Evolutionary conservation across 2,329 filamentous ascomycete genomes (phyloP).

Genomic region (Fonsecaea multimorphosa): DNA sequence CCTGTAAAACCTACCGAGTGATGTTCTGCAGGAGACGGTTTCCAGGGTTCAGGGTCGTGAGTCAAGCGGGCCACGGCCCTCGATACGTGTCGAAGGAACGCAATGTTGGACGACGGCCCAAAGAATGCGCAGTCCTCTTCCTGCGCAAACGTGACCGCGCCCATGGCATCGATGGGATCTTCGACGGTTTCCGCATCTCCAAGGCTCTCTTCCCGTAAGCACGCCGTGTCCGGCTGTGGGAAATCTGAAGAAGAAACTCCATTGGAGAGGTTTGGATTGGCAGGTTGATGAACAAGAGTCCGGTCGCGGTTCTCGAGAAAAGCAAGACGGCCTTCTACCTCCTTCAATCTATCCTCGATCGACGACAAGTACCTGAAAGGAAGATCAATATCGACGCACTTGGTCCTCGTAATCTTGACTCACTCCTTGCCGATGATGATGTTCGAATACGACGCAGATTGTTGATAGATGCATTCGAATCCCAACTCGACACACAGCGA

Average conservation of each 20-base stretch:
- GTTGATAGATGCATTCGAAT: constrained; percentile 51
- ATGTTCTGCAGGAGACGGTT: constrained; percentile 10
- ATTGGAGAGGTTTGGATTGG: constrained; percentile 1
- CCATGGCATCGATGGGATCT: constrained; percentile 43
- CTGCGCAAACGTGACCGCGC: constrained; percentile 42
- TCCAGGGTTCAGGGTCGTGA: constrained; percentile 12
- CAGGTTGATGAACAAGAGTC: not conserved
- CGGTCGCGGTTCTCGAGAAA: constrained; percentile 11
- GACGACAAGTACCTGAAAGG: constrained; percentile 15
- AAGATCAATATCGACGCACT: not conserved
- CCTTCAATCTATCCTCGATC: constrained; percentile 19
- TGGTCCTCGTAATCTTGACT: not conserved
- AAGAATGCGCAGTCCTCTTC: constrained; percentile 47
- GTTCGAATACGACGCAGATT: constrained; percentile 13
- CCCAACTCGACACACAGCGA: constrained; percentile 49
- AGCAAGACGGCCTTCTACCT: constrained; percentile 24
- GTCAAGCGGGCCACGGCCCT: constrained; percentile 40
- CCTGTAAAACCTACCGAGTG: constrained; percentile 11
- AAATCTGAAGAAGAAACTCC: constrained; percentile 7
- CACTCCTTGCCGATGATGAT: constrained; percentile 25
- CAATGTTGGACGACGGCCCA: constrained; percentile 53
- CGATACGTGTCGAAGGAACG: constrained; percentile 49
- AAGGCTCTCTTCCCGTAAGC: constrained; percentile 12
- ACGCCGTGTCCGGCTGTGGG: constrained; percentile 6
- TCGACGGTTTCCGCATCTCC: constrained; percentile 25